These are phyloP conservation scores for Cyclostephanos tholiformis DNA, from an alignment of 108 stramenopile species.

Conservation along the genomic window DNA sequence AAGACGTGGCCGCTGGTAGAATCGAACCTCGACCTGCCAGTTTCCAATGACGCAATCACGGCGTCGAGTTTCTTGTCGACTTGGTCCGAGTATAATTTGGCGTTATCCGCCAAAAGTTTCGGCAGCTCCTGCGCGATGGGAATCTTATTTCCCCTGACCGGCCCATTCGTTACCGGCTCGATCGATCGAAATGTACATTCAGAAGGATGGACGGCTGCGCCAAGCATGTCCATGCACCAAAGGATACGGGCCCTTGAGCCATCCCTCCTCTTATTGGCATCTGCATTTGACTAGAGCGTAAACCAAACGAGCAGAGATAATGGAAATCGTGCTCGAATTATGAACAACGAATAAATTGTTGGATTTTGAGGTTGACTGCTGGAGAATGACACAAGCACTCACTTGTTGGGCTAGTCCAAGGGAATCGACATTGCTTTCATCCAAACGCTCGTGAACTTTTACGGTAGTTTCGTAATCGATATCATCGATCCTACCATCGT, in stretches of 20 bases:
- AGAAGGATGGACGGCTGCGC: conserved; percentile 30
- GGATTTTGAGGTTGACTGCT: background rate
- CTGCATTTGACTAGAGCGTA: background rate
- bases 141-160: conserved; percentile 16
- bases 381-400: background rate
- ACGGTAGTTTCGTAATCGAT: background rate
- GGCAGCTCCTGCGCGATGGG: background rate
- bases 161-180: conserved; percentile 33
- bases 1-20: background rate
- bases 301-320: background rate
- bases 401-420: background rate
- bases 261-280: background rate
- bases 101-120: background rate
- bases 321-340: background rate
- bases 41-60: conserved; percentile 14
- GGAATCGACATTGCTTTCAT: background rate
- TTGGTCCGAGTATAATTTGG: background rate
- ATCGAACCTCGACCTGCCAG: conserved; percentile 23
- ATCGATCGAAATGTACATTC: conserved; percentile 33
- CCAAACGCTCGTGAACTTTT: background rate
- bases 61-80: background rate
- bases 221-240: conserved; percentile 15
- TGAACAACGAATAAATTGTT: background rate
- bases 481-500: background rate
- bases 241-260: background rate